Evolutionary conservation across 257 asterid genomes (phyloP), one percentile per base, ranked within the genome.

Genomic region (Solanum chilense): DNA sequence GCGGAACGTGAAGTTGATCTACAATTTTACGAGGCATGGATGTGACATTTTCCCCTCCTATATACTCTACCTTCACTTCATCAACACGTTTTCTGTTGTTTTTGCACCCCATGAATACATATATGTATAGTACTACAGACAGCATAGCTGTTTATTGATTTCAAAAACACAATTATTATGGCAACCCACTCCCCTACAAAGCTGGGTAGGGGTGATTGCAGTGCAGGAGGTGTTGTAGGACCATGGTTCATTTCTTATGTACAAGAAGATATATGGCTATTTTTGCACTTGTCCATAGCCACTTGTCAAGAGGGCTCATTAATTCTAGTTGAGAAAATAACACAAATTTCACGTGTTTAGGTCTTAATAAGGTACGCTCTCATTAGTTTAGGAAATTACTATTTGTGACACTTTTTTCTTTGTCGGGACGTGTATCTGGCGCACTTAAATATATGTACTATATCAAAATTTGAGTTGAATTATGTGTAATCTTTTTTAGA

Each of bases 361-460:
- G 27, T 23, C 2, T 60, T 60, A 23, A 9, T 21, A 21, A 21
- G 1, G 6, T 60, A 27, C 27, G 0, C 27, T 23, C 13, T 9
- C 6, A 60, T 23, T 23, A 60, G 6, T 60, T 23, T 23, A 23
- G 69, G 6, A 5, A 9, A 3, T 3, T 60, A 60, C 7, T 11
- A 21, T 60, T 4, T 21, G 69, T 2, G 3, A 2, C 69, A 60
- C 29, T 52, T 18, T 23, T 60, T 1, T 10, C 69, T 21, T 60
- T 23, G 6, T 2, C 1, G 4, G 7, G 11, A 60, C 1, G 0
- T 60, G 29, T 4, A 60, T 60, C 3, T 23, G 0, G 29, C 2
- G 29, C 15, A 60, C 7, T 60, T 10, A 60, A 0, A 4, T 23
- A 60, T 13, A 60, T 9, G 1, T 33, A 33, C 35, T 3, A 33